phyloP scores from a whole-genome alignment of 306 rosid species.

The Prinsepia uniflora region DNA sequence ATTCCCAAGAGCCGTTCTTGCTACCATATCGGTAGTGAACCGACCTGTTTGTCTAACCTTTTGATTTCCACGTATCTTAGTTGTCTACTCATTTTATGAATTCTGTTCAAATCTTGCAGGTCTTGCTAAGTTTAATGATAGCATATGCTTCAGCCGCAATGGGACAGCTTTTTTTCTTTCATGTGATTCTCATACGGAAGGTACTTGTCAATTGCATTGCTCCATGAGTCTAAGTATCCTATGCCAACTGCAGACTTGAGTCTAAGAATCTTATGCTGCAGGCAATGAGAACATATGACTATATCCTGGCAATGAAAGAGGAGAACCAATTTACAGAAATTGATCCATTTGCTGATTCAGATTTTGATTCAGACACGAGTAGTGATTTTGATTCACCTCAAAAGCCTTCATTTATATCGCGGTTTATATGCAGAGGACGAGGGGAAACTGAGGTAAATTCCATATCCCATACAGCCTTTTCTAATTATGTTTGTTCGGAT shows the following conservation, averaged over 20 bases:
- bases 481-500: background rate
- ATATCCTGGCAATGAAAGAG: conserved; percentile 89
- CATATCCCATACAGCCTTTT: conserved; percentile 6
- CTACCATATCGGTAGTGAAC: conserved; percentile 54
- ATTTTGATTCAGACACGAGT: conserved; percentile 74
- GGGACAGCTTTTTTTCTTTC: conserved; percentile 95
- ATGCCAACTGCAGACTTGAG: background rate
- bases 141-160: conserved; percentile 86
- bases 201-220: conserved; percentile 13
- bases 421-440: conserved; percentile 57
- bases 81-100: background rate
- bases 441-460: conserved; percentile 42
- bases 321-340: conserved; percentile 59
- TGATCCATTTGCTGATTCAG: conserved; percentile 65
- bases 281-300: conserved; percentile 97
- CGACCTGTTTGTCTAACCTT: background rate
- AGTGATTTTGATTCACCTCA: conserved; percentile 83
- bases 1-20: conserved; percentile 79
- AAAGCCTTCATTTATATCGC: conserved; percentile 61
- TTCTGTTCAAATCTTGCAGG: conserved; percentile 44
- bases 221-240: background rate
- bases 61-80: conserved; percentile 5
- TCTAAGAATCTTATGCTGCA: conserved; percentile 22
- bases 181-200: conserved; percentile 83
- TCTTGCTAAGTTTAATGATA: conserved; percentile 59